phyloP scores from a whole-genome alignment of 192 early-diverging fungal genomes.

The Gaertneriomyces semiglobifer region DNA sequence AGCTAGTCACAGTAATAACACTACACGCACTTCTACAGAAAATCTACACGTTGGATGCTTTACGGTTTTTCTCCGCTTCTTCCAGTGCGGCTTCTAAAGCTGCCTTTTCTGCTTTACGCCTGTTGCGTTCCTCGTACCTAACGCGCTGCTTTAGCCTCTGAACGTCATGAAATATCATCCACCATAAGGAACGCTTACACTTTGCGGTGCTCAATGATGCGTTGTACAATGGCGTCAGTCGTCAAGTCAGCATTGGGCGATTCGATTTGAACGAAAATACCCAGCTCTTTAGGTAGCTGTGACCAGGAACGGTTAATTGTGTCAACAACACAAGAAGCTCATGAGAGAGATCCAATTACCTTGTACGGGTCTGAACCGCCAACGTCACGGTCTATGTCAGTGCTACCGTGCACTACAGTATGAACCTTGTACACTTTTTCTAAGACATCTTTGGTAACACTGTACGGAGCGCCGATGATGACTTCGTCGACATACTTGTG shows the following conservation, averaged over 20 bases:
- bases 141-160: background rate
- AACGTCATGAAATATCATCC: background rate
- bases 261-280: conserved; percentile 77
- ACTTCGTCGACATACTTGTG: conserved; percentile 87
- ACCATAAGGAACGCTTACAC: conserved; percentile 48
- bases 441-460: conserved; percentile 81
- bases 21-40: too few species aligned
- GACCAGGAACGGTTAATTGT: background rate
- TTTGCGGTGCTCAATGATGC: conserved; percentile 84
- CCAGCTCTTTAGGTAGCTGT: conserved; percentile 71
- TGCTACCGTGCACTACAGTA: conserved; percentile 75
- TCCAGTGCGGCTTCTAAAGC: conserved; percentile 41
- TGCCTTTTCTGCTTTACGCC: conserved; percentile 50
- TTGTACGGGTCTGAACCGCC: conserved; percentile 80
- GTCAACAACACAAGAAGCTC: background rate
- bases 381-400: conserved; percentile 59
- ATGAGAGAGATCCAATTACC: conserved; percentile 28
- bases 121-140: conserved; percentile 47
- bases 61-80: conserved; percentile 29
- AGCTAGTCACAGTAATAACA: too few species aligned
- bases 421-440: conserved; percentile 81
- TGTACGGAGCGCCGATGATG: conserved; percentile 87
- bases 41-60: background rate
- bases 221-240: conserved; percentile 80
- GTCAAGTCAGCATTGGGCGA: conserved; percentile 74